Conservation (phyloP, 2,329 filamentous ascomycete species). For the Microdochium paspali region DNA sequence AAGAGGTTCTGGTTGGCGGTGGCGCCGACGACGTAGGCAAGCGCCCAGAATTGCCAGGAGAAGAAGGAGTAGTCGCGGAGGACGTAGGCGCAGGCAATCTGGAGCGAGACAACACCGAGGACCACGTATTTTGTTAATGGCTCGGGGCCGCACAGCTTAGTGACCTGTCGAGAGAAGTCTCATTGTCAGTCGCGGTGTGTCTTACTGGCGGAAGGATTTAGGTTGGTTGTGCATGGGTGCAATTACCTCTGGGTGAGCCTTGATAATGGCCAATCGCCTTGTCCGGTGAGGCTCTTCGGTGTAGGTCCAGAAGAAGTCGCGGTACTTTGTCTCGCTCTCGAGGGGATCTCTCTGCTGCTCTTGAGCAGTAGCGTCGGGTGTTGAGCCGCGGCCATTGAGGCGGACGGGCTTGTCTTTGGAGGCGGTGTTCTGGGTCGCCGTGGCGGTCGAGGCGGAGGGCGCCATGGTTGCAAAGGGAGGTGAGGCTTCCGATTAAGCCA, state of each 20-base stretch:
- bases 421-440: not conserved
- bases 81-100: conserved; percentile 67
- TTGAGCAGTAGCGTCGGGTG: conserved; percentile 4
- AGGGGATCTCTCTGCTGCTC: conserved; percentile 24
- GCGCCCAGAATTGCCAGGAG: conserved; percentile 75
- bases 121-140: conserved; percentile 94
- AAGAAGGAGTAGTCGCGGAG: conserved; percentile 71
- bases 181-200: conserved; percentile 1
- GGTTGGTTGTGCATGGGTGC: not conserved
- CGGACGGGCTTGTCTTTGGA: conserved; percentile 7
- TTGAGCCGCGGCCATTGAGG: conserved; percentile 11
- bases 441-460: not conserved
- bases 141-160: conserved; percentile 93
- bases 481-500: not conserved
- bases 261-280: conserved; percentile 87
- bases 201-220: not conserved
- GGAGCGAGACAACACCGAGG: conserved; percentile 69
- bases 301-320: conserved; percentile 96
- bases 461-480: not conserved
- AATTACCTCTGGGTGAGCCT: conserved; percentile 88
- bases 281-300: conserved; percentile 96
- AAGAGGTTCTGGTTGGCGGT: conserved; percentile 98
- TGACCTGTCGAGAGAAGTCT: conserved; percentile 59
- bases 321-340: conserved; percentile 29
- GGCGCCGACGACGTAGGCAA: conserved; percentile 85